Evolutionary conservation across 495 filamentous ascomycete genomes (phyloP).

Genomic region (Cladorrhinum samala): DNA sequence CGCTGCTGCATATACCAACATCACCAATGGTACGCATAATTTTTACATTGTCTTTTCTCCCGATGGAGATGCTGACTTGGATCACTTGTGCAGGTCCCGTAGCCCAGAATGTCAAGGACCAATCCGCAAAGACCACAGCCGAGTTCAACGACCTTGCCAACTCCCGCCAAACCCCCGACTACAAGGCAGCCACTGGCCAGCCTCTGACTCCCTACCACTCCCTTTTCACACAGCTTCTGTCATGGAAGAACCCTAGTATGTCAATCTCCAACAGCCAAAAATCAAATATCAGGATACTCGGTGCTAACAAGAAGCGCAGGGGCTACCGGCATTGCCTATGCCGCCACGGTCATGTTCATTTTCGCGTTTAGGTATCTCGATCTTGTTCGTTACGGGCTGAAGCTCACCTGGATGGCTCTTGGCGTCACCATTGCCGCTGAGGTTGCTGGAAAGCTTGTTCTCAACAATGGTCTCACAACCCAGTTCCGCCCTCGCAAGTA

Average conservation of each 20-base stretch:
- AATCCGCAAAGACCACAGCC: conserved; percentile 60
- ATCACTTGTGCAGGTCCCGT: conserved; percentile 54
- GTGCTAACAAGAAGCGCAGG: conserved; percentile 39
- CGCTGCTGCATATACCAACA: conserved; percentile 34
- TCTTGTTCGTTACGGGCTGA: conserved; percentile 81
- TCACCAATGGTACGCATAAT: conserved; percentile 32
- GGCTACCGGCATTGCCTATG: conserved; percentile 81
- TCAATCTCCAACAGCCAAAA: conserved; percentile 17
- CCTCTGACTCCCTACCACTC: conserved; percentile 94
- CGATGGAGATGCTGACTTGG: conserved; percentile 18
- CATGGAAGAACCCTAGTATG: conserved; percentile 52
- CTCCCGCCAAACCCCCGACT: conserved; percentile 58
- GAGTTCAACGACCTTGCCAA: conserved; percentile 74
- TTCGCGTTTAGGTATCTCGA: conserved; percentile 87
- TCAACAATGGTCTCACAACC: conserved; percentile 73
- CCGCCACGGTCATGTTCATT: conserved; percentile 68
- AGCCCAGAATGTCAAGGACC: conserved; percentile 68
- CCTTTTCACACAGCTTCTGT: conserved; percentile 83
- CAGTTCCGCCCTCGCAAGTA: conserved; percentile 88
- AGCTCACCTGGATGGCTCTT: conserved; percentile 62
- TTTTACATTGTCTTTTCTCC: background rate
- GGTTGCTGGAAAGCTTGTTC: conserved; percentile 63
- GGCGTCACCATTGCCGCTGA: conserved; percentile 70
- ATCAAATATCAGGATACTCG: conserved; percentile 50
- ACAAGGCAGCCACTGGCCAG: conserved; percentile 73